Evolutionary conservation across 192 early-diverging fungal species (phyloP).

Genomic region (Haplosporangium gracile): DNA sequence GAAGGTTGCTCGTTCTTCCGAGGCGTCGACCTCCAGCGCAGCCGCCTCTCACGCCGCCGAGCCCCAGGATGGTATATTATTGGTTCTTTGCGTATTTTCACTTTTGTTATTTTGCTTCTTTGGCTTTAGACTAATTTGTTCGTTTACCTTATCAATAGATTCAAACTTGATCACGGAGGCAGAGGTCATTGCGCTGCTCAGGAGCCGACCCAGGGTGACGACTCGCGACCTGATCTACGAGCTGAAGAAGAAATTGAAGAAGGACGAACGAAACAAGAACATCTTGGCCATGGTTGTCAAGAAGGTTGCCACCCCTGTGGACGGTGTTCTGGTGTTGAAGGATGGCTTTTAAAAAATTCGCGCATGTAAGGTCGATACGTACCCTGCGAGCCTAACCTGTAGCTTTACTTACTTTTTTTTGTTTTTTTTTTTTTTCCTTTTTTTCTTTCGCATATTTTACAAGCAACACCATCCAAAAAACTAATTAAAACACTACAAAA

Average conservation of each 20-base stretch:
- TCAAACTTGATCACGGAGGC: constrained; percentile 72
- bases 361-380: no score
- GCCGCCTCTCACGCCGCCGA: neutral
- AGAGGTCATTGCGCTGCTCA: constrained; percentile 75
- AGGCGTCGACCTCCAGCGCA: constrained; percentile 1
- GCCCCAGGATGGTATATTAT: constrained; percentile 24
- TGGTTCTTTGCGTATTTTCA: neutral
- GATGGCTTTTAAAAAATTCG: constrained; percentile 19
- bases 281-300: constrained; percentile 60
- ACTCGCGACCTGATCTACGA: constrained; percentile 74
- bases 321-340: constrained; percentile 36
- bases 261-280: constrained; percentile 59
- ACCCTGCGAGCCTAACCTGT: neutral
- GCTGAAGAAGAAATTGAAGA: constrained; percentile 74
- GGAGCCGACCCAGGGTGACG: constrained; percentile 64
- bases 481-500: neutral
- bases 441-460: neutral
- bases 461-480: neutral
- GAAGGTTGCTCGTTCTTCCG: constrained; percentile 40
- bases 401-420: neutral
- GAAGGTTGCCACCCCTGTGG: constrained; percentile 54
- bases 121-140: neutral
- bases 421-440: neutral
- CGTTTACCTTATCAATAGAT: neutral
- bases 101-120: neutral